Conservation (phyloP, 441 rosid genomes). For the Brassica hybrid region DNA sequence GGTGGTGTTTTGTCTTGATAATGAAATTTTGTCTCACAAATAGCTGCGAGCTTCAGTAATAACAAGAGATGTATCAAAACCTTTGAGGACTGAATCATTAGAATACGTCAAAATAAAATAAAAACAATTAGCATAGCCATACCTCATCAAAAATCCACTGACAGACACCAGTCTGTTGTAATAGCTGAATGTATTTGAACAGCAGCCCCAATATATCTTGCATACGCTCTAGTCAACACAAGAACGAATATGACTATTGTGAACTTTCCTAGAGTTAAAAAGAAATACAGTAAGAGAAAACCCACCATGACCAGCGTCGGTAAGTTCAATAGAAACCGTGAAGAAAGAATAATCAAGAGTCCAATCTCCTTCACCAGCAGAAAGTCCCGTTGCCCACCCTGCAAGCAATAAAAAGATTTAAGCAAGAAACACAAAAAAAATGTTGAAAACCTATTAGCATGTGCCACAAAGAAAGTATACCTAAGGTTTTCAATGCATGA, state of each 20-base stretch:
- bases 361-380: constrained; percentile 81
- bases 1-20: constrained; percentile 84
- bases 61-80: constrained; percentile 29
- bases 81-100: neutral
- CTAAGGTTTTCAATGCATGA: constrained; percentile 80
- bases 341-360: constrained; percentile 79
- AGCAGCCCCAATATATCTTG: constrained; percentile 80
- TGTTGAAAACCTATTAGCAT: neutral
- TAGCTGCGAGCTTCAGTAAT: constrained; percentile 83
- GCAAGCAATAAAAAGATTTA: constrained; percentile 22
- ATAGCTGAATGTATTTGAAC: constrained; percentile 78
- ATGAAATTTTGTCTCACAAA: constrained; percentile 86
- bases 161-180: constrained; percentile 81
- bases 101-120: neutral
- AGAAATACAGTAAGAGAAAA: constrained; percentile 39
- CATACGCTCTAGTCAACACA: constrained; percentile 35
- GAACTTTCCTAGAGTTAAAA: too few relatives aligned
- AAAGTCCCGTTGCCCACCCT: constrained; percentile 93
- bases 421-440: neutral
- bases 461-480: constrained; percentile 51
- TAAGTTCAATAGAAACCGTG: constrained; percentile 72
- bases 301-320: constrained; percentile 97
- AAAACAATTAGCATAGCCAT: constrained; percentile 37
- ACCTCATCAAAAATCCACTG: constrained; percentile 99
- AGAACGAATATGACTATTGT: constrained; percentile 8